These are phyloP conservation scores for Hemisphaericaspora nanyangensis DNA, from an alignment of 805 yeast species.

Conservation along the genomic window DNA sequence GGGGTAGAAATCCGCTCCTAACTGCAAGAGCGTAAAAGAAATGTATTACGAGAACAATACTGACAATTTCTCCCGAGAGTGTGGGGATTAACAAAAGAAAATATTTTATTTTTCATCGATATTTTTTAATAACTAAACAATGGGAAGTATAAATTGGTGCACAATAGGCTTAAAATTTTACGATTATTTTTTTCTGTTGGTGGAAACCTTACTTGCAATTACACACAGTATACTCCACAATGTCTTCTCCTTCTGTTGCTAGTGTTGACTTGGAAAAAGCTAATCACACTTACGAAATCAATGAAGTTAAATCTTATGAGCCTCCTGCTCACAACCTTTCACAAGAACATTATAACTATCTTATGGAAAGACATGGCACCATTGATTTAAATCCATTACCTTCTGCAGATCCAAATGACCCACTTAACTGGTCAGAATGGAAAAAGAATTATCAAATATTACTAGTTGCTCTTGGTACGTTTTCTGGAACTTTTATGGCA, in stretches of 20 bases:
- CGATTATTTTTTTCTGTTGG: neutral
- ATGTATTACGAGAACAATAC: no score
- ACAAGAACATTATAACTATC: slow-evolving; percentile 8
- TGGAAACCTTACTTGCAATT: no score
- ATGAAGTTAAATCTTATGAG: neutral
- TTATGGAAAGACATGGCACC: slow-evolving; percentile 12
- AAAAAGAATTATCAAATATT: slow-evolving; percentile 8
- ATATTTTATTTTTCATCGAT: no score
- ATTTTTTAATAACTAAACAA: no score
- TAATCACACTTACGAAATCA: neutral
- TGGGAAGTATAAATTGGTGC: neutral
- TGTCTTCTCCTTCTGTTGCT: neutral
- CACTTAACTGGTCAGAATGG: slow-evolving; percentile 15
- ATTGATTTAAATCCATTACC: slow-evolving; percentile 14
- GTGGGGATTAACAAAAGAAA: no score
- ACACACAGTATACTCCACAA: no score
- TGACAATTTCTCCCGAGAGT: no score
- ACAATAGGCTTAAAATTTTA: neutral
- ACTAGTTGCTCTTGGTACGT: slow-evolving; percentile 14
- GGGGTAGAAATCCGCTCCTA: no score
- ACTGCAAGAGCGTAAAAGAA: no score
- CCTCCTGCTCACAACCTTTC: neutral
- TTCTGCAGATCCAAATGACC: slow-evolving; percentile 11
- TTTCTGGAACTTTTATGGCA: slow-evolving; percentile 15
- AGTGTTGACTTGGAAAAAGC: slow-evolving; percentile 4